A percentile compares a stretch with the other conserved stretches of the same genome.
These are phyloP conservation scores for Medicago truncatula DNA, from an alignment of 306 rosid species.

Conservation along the genomic window DNA sequence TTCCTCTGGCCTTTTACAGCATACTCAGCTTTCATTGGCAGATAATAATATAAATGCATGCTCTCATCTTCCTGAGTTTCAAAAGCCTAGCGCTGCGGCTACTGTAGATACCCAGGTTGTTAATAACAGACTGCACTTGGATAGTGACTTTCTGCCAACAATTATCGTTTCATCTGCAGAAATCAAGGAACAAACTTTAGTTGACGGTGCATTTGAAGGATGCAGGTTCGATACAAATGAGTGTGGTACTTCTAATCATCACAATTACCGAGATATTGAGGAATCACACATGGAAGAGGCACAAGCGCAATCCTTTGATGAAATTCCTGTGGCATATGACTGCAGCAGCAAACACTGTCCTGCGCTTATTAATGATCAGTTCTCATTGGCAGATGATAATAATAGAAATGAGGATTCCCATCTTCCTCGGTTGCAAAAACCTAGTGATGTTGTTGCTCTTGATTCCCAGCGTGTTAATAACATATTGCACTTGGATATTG, in stretches of 20 bases:
- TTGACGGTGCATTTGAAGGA: slow-evolving; percentile 40
- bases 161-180: slow-evolving; percentile 47
- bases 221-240: slow-evolving; percentile 30
- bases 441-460: slow-evolving; percentile 38
- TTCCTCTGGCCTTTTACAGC: slow-evolving; percentile 27
- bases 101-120: slow-evolving; percentile 37
- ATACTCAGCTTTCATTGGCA: slow-evolving; percentile 25
- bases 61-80: slow-evolving; percentile 47
- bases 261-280: slow-evolving; percentile 22
- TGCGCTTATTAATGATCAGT: slow-evolving; percentile 33
- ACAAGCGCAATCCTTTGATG: slow-evolving; percentile 33
- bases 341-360: slow-evolving; percentile 22
- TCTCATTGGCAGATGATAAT: slow-evolving; percentile 29
- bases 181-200: slow-evolving; percentile 29
- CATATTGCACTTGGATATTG: slow-evolving; percentile 41
- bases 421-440: slow-evolving; percentile 44
- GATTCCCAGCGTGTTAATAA: slow-evolving; percentile 37
- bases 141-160: slow-evolving; percentile 42
- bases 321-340: slow-evolving; percentile 28
- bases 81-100: slow-evolving; percentile 36
- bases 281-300: slow-evolving; percentile 39
- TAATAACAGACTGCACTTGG: slow-evolving; percentile 36
- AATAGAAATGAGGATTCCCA: slow-evolving; percentile 42
- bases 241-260: slow-evolving; percentile 32
- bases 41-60: slow-evolving; percentile 39